Base-by-base conservation (phyloP, 192 early-diverging fungal species). In the Coemansia sp. region DNA sequence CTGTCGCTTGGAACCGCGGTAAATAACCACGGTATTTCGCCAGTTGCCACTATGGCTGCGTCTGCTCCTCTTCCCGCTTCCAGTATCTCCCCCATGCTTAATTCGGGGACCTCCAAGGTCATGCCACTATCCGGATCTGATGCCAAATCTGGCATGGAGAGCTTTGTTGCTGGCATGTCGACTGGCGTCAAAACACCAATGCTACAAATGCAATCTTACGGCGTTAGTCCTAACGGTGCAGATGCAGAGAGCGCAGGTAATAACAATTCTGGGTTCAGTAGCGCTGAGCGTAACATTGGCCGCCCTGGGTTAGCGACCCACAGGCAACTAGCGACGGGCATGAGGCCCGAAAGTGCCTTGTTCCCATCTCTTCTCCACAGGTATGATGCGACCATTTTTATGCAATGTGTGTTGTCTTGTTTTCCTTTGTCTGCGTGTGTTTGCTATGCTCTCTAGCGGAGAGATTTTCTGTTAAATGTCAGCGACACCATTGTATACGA, bases 291-390 rank as follows among this genome's bases (percentile, higher is more conserved):
- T 30, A 72, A 60, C 45, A 36, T 64, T 18, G 59, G 63, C 26
- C 67, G 65, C 9, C 34, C 30, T 63, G 66, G 67, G 51, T 56
- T 74, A 62, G 66, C 73, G 57, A 72, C 63, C 69, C 61, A 56
- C 46, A 34, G 45, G 39, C 38, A 64, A n/a, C 20, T 59, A 15
- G 46, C 18, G 57, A 59, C 64, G 18, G 68, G 62, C 33, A 43
- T 58, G 6, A 73, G 65, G 51, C 33, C 71, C 15, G 75, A 76
- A 20, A 69, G 44, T 46, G 67, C 64, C 16, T 60, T 77, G 52
- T 82, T 82, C 46, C 79, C 79, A 23, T 67, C 68, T n/a, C 68
- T 73, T n/a, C 66, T 82, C 20, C 64, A 82, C 60, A 76, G 75
- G 75, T 77, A 77, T 43, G 75, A 68, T 63, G 64, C 64, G 30